Evolutionary conservation across 345 rosid species (phyloP).

Genomic region (Lagerstroemia speciosa): DNA sequence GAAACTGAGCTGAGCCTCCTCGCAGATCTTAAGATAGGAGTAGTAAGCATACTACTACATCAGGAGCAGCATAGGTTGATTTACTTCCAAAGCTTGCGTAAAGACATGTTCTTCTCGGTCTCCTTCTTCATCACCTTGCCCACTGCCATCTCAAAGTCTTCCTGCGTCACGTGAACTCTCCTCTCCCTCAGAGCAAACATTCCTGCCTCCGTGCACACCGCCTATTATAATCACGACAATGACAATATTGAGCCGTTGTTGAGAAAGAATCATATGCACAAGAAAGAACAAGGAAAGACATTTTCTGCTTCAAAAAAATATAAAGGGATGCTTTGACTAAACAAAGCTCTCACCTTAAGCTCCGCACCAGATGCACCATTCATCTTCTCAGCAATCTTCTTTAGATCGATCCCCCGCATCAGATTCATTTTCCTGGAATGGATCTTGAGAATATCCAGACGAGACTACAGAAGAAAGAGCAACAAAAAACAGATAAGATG

Average conservation of each 20-base stretch:
- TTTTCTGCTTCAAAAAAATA: not conserved
- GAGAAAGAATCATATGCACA: not conserved
- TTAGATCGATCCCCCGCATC: slow-evolving; percentile 96
- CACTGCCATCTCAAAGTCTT: slow-evolving; percentile 98
- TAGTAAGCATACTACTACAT: not conserved
- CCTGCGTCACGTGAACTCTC: slow-evolving; percentile 95
- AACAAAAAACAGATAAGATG: not conserved
- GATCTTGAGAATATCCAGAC: slow-evolving; percentile 81
- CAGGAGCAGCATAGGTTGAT: not conserved
- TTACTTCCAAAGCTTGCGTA: slow-evolving; percentile 95
- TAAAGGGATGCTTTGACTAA: not conserved
- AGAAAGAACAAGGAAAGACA: not conserved
- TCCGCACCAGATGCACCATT: slow-evolving; percentile 99
- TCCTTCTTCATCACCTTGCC: slow-evolving; percentile 99
- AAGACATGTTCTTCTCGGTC: slow-evolving; percentile 94
- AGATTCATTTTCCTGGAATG: slow-evolving; percentile 96
- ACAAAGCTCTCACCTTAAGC: slow-evolving; percentile 53
- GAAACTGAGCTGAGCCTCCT: not conserved
- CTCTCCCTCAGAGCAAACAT: slow-evolving; percentile 99
- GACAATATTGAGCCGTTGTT: not conserved
- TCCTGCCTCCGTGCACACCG: slow-evolving; percentile 98
- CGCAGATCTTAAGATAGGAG: not conserved
- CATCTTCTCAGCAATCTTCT: slow-evolving; percentile 98
- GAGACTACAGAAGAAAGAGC: slow-evolving; percentile 50
- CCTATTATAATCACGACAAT: slow-evolving; percentile 24